These are phyloP conservation scores for Arachnomyces sp. DNA, from an alignment of 2,329 filamentous ascomycete species.

Conservation along the genomic window DNA sequence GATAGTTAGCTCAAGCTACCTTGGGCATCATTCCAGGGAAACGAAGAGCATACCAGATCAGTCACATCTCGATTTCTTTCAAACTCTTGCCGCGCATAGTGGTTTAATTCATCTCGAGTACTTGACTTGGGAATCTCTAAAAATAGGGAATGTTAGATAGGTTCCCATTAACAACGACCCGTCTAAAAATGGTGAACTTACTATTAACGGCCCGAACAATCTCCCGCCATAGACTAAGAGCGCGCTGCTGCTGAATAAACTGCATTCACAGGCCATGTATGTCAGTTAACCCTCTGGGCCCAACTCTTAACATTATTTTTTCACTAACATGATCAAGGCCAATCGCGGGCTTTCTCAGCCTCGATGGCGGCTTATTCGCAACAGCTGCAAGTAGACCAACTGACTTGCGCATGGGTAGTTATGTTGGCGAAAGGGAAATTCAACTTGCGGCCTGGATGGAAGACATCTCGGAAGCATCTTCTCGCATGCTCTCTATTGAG, in stretches of 20 bases:
- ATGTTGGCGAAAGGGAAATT: no score
- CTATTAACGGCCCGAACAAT: constrained; percentile 35
- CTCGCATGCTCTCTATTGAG: no score
- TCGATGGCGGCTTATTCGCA: constrained; percentile 23
- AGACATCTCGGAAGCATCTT: no score
- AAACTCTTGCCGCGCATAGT: constrained; percentile 39
- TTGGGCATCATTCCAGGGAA: background rate
- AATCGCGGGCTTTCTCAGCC: constrained; percentile 28
- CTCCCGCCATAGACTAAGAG: constrained; percentile 36
- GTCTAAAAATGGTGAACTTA: constrained; percentile 12
- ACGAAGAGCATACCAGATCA: constrained; percentile 28
- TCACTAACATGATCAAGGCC: constrained; percentile 34
- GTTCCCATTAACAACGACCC: background rate
- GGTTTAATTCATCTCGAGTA: constrained; percentile 33
- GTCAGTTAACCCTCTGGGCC: no score
- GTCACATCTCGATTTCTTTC: constrained; percentile 35
- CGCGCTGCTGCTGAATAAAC: constrained; percentile 39
- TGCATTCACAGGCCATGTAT: constrained; percentile 12
- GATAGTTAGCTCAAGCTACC: background rate
- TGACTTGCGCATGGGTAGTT: constrained; percentile 23
- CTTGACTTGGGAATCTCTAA: constrained; percentile 33
- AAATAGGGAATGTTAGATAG: constrained; percentile 1
- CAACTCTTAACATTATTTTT: no score
- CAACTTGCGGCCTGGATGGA: no score
- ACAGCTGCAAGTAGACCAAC: constrained; percentile 22